phyloP scores from a whole-genome alignment of 2,329 filamentous ascomycete species.

The Colletotrichum graminicola region DNA sequence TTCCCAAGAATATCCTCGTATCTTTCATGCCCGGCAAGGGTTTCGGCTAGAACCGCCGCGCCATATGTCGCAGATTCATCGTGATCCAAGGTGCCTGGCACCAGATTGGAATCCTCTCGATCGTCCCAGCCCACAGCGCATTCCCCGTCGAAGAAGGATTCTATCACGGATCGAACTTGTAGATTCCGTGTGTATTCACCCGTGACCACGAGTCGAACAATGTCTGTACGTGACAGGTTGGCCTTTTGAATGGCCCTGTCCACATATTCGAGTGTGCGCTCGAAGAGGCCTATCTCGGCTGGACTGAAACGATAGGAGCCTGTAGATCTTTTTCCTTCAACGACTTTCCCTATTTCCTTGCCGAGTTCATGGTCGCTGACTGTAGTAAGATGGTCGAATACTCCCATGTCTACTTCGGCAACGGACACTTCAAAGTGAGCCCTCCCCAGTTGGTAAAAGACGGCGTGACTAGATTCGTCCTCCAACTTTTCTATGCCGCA shows the following conservation, averaged over 20 bases:
- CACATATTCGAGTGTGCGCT: not conserved
- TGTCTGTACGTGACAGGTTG: not conserved
- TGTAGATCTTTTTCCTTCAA: not conserved
- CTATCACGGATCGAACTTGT: not conserved
- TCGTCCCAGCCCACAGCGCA: not conserved
- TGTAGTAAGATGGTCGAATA: not conserved
- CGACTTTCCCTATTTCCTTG: not conserved
- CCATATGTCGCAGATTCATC: slow-evolving; percentile 7
- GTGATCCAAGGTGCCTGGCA: not conserved
- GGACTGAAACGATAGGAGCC: not conserved
- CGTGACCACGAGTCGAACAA: not conserved
- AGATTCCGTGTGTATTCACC: not conserved
- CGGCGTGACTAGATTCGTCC: not conserved
- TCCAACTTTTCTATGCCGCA: slow-evolving; percentile 8
- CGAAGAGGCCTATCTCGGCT: not conserved
- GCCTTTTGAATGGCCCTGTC: not conserved
- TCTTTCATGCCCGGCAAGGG: not conserved
- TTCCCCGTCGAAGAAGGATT: not conserved
- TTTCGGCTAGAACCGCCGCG: not conserved
- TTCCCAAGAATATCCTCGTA: not conserved
- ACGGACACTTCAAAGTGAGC: slow-evolving; percentile 10
- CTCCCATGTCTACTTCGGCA: slow-evolving; percentile 10
- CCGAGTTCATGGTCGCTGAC: not conserved
- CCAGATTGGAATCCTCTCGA: not conserved
- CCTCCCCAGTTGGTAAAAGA: slow-evolving; percentile 10